Percentiles rank a stretch among this genome's conserved stretches.
Evolutionary conservation across 495 filamentous ascomycete species (phyloP).

Genomic region (Daldinia decipiens): DNA sequence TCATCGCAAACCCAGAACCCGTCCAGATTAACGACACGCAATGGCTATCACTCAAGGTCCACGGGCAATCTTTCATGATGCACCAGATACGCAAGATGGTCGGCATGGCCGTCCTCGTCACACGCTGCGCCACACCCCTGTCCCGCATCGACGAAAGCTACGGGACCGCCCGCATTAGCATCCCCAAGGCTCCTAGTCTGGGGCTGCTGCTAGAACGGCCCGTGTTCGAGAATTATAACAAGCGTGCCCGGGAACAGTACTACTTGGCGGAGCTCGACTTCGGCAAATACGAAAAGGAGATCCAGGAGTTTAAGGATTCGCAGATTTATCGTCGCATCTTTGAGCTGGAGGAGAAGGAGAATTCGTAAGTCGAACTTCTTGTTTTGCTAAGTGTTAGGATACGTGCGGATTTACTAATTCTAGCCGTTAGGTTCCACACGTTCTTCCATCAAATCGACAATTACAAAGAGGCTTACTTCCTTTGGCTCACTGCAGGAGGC

Average conservation of each 20-base stretch:
- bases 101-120: constrained; percentile 84
- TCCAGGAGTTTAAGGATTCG: constrained; percentile 88
- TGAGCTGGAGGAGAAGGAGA: constrained; percentile 81
- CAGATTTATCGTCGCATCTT: constrained; percentile 95
- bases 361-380: constrained; percentile 65
- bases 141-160: constrained; percentile 75
- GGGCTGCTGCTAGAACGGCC: constrained; percentile 90
- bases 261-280: constrained; percentile 78
- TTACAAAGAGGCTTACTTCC: constrained; percentile 75
- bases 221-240: constrained; percentile 88
- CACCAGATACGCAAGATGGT: constrained; percentile 99
- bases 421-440: constrained; percentile 68
- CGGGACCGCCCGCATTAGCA: constrained; percentile 71
- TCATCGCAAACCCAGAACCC: constrained; percentile 74
- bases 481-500: constrained; percentile 77
- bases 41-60: constrained; percentile 94
- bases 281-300: constrained; percentile 75
- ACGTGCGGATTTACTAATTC: neutral
- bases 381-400: neutral
- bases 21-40: constrained; percentile 89
- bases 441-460: constrained; percentile 90
- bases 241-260: constrained; percentile 61
- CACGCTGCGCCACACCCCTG: constrained; percentile 78
- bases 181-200: constrained; percentile 91
- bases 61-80: constrained; percentile 99